Evolutionary conservation across 2,329 filamentous ascomycete genomes (phyloP).

Genomic region (Colletotrichum neosansevieriae): DNA sequence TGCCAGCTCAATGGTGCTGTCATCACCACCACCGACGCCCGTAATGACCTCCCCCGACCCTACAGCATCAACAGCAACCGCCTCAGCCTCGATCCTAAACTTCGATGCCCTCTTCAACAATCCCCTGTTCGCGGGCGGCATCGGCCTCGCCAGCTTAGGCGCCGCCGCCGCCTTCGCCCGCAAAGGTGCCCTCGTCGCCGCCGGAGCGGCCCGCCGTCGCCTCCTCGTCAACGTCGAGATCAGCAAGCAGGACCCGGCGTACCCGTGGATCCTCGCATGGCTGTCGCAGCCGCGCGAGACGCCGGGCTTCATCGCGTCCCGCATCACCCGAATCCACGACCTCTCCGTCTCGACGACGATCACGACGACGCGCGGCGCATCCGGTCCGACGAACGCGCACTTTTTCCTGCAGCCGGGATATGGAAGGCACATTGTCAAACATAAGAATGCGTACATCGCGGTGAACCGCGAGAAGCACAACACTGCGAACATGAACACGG

Average conservation of each 20-base stretch:
- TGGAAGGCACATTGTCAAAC: conserved; percentile 88
- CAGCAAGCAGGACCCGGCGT: conserved; percentile 91
- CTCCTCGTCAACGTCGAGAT: conserved; percentile 97
- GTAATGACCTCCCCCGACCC: conserved; percentile 28
- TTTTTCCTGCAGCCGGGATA: conserved; percentile 94
- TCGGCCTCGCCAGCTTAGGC: conserved; percentile 91
- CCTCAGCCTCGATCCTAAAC: conserved; percentile 43
- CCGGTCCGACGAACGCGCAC: conserved; percentile 76
- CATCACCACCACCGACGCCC: conserved; percentile 20
- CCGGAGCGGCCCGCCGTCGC: conserved; percentile 81
- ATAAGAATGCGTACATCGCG: conserved; percentile 86
- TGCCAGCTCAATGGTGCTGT: conserved; percentile 17
- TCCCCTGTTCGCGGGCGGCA: conserved; percentile 77
- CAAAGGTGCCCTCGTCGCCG: conserved; percentile 77
- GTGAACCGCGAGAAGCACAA: conserved; percentile 88
- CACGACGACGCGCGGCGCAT: conserved; percentile 71
- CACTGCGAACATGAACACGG: conserved; percentile 83
- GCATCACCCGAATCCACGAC: conserved; percentile 71
- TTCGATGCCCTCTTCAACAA: conserved; percentile 73
- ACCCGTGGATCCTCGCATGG: conserved; percentile 95
- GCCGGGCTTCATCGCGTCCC: conserved; percentile 69
- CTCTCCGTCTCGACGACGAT: conserved; percentile 67
- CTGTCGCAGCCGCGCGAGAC: conserved; percentile 83
- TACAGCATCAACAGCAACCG: background rate
- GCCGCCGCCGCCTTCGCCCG: conserved; percentile 85